Base-by-base conservation (phyloP, 352 stramenopile genomes). In the Thalassiosira livingstoniorum region DNA sequence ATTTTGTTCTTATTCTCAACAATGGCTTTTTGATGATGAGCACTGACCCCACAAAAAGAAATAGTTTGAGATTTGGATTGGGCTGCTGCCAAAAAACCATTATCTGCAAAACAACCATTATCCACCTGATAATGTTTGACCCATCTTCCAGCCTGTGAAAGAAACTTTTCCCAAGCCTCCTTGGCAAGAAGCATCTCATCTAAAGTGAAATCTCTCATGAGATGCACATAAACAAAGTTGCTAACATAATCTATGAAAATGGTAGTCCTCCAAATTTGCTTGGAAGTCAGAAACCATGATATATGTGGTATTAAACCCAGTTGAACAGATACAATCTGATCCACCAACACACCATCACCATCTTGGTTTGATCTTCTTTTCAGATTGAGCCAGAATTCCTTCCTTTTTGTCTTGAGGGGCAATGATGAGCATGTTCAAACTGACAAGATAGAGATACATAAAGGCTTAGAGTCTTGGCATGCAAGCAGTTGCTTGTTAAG, bases 391-490 rank as follows among this genome's bases (percentile, higher is more conserved):
- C 27, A 67, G 25, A 21, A 18, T 57, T 23, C 42, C 7, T 5
- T 62, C 45, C 1, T 63, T 86, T 78, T 10, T 45, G 72, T n/a
- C 70, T n/a, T 78, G 77, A 89, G 60, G 78, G 82, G n/a, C 75
- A 43, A 42, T 58, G 43, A 61, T 71, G 75, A 21, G 69, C 47
- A 23, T 71, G 66, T 4, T 72, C 78, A 70, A 74, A 18, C 18
- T 51, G 42, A n/a, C n/a, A n/a, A n/a, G n/a, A n/a, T n/a, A n/a
- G n/a, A n/a, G n/a, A n/a, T n/a, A n/a, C n/a, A n/a, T n/a, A n/a
- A n/a, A n/a, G n/a, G n/a, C n/a, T n/a, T n/a, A n/a, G n/a, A n/a
- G n/a, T n/a, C n/a, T n/a, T n/a, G n/a, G n/a, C n/a, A n/a, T n/a
- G n/a, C n/a, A n/a, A n/a, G n/a, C n/a, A n/a, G n/a, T n/a, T n/a